phyloP scores from a whole-genome alignment of 352 stramenopile genomes.

The Proteromonas lacertae region DNA sequence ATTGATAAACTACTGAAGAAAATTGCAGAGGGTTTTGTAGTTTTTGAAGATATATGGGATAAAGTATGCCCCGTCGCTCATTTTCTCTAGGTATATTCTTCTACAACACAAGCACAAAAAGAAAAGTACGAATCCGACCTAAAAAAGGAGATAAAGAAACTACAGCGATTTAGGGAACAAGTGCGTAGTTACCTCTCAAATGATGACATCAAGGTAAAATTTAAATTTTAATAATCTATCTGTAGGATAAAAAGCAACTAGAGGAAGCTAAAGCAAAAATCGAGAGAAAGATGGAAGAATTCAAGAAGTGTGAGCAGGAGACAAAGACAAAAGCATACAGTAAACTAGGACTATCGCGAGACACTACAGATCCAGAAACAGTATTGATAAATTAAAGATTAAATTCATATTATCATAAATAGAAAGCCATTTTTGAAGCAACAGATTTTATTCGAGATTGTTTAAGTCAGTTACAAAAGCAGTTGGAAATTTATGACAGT shows the following conservation, averaged over 20 bases:
- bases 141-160: conserved; percentile 99
- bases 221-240: conserved; percentile 19
- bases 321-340: conserved; percentile 98
- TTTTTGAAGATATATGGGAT: conserved; percentile 97
- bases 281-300: conserved; percentile 97
- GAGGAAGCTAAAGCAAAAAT: too few species aligned
- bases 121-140: conserved; percentile 95
- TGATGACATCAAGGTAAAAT: conserved; percentile 90
- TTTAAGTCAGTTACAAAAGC: too few species aligned
- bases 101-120: conserved; percentile 80
- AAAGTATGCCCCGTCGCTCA: conserved; percentile 29
- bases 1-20: conserved; percentile 98
- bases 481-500: too few species aligned
- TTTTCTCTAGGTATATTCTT: conserved; percentile 29
- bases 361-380: conserved; percentile 23
- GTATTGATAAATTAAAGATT: conserved; percentile 32
- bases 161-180: conserved; percentile 80
- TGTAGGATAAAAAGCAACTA: too few species aligned
- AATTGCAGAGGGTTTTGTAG: conserved; percentile 80
- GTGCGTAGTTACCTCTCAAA: conserved; percentile 94
- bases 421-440: too few species aligned
- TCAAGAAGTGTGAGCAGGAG: conserved; percentile 97
- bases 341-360: conserved; percentile 75
- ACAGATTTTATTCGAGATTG: too few species aligned
- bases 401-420: too few species aligned